Evolutionary conservation across 176 grass and related monocot genomes (phyloP).

Genomic region (Olyra latifolia): DNA sequence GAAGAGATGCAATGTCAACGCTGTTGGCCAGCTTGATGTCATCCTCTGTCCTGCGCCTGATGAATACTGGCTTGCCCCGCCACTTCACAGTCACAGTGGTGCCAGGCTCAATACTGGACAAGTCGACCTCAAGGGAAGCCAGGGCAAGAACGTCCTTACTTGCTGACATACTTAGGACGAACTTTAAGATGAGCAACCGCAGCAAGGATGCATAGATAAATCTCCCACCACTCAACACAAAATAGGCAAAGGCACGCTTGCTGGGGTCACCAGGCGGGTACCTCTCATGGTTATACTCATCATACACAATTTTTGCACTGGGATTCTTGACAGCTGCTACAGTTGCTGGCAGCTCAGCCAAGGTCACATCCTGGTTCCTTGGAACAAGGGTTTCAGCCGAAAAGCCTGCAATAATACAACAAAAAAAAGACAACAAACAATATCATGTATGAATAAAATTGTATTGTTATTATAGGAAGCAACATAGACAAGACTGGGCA

Average conservation of each 20-base stretch:
- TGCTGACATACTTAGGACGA: constrained; percentile 91
- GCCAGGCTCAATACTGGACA: constrained; percentile 82
- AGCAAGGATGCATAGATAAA: constrained; percentile 85
- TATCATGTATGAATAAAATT: background rate
- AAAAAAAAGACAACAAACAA: constrained; percentile 11
- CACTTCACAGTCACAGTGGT: constrained; percentile 90
- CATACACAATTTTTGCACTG: constrained; percentile 72
- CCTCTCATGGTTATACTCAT: constrained; percentile 71
- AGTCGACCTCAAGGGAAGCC: constrained; percentile 78
- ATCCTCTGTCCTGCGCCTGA: constrained; percentile 82
- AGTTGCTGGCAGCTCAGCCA: constrained; percentile 65
- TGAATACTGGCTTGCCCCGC: constrained; percentile 93
- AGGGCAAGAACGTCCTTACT: constrained; percentile 89
- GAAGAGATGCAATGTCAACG: constrained; percentile 61
- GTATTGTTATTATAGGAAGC: background rate
- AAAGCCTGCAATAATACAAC: constrained; percentile 55
- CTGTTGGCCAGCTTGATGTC: constrained; percentile 87
- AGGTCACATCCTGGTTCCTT: constrained; percentile 48
- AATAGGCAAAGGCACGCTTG: constrained; percentile 92
- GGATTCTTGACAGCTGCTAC: constrained; percentile 71
- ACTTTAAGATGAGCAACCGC: constrained; percentile 77
- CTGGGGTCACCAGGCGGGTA: constrained; percentile 78
- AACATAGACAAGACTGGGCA: background rate
- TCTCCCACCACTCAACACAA: constrained; percentile 83
- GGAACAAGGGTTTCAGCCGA: constrained; percentile 71